Evolutionary conservation across 2,329 filamentous ascomycete genomes (phyloP), one percentile per base, ranked within the genome.

Genomic region (Arthrobotrys sphaeroides): DNA sequence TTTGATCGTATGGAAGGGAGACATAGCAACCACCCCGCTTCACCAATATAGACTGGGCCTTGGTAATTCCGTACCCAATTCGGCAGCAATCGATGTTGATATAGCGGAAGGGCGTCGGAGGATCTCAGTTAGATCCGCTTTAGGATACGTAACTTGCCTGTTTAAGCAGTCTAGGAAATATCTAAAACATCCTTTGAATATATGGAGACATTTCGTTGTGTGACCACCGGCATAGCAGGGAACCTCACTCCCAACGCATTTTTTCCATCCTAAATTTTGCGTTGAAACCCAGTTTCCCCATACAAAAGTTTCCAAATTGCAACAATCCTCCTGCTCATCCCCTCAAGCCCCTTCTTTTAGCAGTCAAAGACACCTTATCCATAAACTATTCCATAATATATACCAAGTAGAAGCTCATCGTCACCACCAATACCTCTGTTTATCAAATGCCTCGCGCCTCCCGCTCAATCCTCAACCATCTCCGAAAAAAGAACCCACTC

Each of bases 371-470:
- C n/a, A n/a, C n/a, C n/a, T n/a, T n/a, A n/a, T n/a, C n/a, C n/a
- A n/a, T n/a, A n/a, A n/a, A n/a, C n/a, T n/a, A n/a, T n/a, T n/a
- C n/a, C n/a, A n/a, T n/a, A n/a, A n/a, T n/a, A n/a, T n/a, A n/a
- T n/a, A n/a, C n/a, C n/a, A n/a, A n/a, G n/a, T n/a, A 42, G 16
- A 4, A 3, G 22, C 24, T 43, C 1, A 26, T 9, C 9, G 22
- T 49, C 36, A 6, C 16, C 6, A 20, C 22, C 13, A 3, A 13
- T 40, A 40, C 3, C 45, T n/a, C n/a, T n/a, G n/a, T n/a, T n/a
- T n/a, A n/a, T n/a, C n/a, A n/a, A 16, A 68, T 74, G 67, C 57
- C 73, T 47, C 65, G 45, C 22, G 60, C 59, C 16, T 43, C 42
- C 1, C 43, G 47, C 26, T 9, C 16, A 20, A 12, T 65, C 20